Evolutionary conservation across 306 rosid species (phyloP).

Genomic region (Prunus mira): DNA sequence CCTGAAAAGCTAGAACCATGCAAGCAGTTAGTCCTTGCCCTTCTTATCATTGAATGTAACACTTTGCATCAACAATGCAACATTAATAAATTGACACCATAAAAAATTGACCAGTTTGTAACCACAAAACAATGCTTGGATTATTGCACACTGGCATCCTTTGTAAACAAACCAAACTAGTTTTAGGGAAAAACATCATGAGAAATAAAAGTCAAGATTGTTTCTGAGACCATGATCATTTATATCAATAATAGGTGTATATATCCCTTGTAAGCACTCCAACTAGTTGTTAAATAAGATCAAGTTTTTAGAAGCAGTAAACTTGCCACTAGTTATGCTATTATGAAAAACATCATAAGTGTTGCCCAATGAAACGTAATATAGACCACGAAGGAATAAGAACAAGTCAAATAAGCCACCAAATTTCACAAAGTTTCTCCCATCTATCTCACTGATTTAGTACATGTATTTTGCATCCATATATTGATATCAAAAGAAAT

Average conservation of each 20-base stretch:
- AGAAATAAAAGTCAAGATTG: not conserved
- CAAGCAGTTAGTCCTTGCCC: constrained; percentile 14
- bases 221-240: not conserved
- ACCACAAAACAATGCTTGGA: not conserved
- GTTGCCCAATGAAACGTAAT: not conserved
- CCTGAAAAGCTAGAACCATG: constrained; percentile 70
- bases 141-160: not conserved
- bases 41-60: constrained; percentile 2
- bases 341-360: not conserved
- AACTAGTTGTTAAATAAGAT: not conserved
- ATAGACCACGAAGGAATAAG: not conserved
- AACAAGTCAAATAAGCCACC: not conserved
- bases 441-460: not conserved
- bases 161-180: not conserved
- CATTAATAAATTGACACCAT: not conserved
- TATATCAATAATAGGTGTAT: not conserved
- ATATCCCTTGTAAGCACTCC: not conserved
- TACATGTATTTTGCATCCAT: not conserved
- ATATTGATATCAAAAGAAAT: not conserved
- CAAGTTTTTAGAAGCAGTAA: not conserved
- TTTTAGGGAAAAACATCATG: not conserved
- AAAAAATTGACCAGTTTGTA: not conserved
- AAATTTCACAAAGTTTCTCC: not conserved
- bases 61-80: not conserved
- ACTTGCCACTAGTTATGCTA: not conserved